Percentiles rank a stretch among this genome's conserved stretches.
These are phyloP conservation scores for Phytophthora chlamydospora DNA, from an alignment of 352 stramenopile genomes.

Conservation along the genomic window DNA sequence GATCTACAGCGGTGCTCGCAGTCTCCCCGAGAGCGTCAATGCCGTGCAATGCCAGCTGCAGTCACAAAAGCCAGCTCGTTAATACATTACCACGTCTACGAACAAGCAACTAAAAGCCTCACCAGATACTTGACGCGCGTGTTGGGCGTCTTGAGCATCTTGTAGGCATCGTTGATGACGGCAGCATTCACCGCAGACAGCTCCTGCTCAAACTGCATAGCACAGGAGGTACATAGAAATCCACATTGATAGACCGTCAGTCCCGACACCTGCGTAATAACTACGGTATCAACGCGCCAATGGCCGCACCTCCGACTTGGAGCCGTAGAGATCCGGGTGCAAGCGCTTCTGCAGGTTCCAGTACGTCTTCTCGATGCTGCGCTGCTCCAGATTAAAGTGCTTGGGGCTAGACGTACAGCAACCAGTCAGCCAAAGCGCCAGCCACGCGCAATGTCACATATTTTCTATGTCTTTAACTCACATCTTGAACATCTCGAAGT, in stretches of 20 bases:
- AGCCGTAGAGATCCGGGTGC: conserved; percentile 85
- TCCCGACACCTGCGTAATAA: background rate
- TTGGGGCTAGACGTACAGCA: conserved; percentile 52
- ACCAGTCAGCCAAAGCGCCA: conserved; percentile 18
- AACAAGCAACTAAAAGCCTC: conserved; percentile 5
- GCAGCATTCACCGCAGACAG: conserved; percentile 79
- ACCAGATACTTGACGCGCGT: conserved; percentile 88
- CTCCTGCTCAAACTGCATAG: conserved; percentile 76
- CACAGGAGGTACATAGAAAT: background rate
- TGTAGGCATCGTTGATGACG: conserved; percentile 87
- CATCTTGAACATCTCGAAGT: conserved; percentile 90
- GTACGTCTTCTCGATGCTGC: conserved; percentile 87
- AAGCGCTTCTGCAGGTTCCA: conserved; percentile 89
- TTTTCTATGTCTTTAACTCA: conserved; percentile 25
- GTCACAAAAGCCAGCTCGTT: conserved; percentile 4
- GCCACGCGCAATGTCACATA: conserved; percentile 2
- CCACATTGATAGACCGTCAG: conserved; percentile 2
- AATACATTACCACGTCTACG: background rate
- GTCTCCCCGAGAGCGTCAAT: conserved; percentile 83
- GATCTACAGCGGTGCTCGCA: conserved; percentile 78
- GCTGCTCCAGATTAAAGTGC: conserved; percentile 80
- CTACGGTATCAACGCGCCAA: background rate
- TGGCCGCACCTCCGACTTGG: conserved; percentile 75
- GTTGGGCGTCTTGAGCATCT: conserved; percentile 88
- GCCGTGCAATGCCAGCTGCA: conserved; percentile 76